These are phyloP conservation scores for Mycena citricolor DNA, from an alignment of 1,284 basidiomycete genomes.

Conservation along the genomic window DNA sequence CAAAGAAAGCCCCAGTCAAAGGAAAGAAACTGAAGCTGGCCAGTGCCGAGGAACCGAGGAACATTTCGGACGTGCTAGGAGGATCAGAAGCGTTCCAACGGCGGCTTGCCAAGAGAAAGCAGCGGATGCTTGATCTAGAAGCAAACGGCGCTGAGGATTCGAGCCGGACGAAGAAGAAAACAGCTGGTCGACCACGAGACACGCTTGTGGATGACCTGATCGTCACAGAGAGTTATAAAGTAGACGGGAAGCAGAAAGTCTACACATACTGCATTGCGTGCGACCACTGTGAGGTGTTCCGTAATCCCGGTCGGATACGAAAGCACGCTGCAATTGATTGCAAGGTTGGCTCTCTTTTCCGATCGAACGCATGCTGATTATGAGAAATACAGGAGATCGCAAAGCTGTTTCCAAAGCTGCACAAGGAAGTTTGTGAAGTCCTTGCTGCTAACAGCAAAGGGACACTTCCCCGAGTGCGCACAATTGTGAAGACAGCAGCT, in stretches of 20 bases:
- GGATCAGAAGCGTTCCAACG: not conserved
- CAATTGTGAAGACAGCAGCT: too few relatives aligned
- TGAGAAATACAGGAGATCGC: slow-evolving; percentile 1
- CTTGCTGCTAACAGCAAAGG: too few relatives aligned
- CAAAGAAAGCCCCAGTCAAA: too few relatives aligned
- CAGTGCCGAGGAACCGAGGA: not conserved
- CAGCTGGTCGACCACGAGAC: slow-evolving; percentile 6
- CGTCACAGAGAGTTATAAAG: slow-evolving; percentile 6
- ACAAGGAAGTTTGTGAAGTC: too few relatives aligned
- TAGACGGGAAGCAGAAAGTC: not conserved
- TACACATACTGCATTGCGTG: slow-evolving; percentile 13
- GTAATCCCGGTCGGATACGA: slow-evolving; percentile 9
- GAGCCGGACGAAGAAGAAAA: slow-evolving; percentile 5
- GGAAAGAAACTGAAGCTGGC: not conserved
- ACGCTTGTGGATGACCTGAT: slow-evolving; percentile 5
- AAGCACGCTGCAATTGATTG: slow-evolving; percentile 10
- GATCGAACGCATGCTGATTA: not conserved
- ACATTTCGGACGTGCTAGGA: too few relatives aligned
- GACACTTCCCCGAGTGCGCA: too few relatives aligned
- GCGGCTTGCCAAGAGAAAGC: slow-evolving; percentile 3
- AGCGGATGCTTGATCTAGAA: slow-evolving; percentile 11
- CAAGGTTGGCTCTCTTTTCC: not conserved
- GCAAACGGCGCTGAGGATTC: slow-evolving; percentile 4
- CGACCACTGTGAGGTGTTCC: slow-evolving; percentile 1
- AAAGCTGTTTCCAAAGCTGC: slow-evolving; percentile 1